Evolutionary conservation across 345 rosid species (phyloP).

Genomic region (Citrus trifoliata): DNA sequence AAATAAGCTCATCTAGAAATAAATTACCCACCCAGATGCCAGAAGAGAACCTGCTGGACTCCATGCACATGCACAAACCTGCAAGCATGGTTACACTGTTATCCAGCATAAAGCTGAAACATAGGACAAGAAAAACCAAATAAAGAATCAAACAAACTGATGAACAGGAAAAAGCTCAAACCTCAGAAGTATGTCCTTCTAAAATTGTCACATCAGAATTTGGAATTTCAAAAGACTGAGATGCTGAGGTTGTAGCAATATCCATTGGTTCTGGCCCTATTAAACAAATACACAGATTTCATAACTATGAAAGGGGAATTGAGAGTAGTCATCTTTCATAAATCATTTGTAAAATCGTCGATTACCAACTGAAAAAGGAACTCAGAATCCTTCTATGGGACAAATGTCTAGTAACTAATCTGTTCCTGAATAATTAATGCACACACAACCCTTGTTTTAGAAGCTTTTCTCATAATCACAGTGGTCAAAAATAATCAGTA

Average conservation of each 20-base stretch:
- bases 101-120: background rate
- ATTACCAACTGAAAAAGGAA: background rate
- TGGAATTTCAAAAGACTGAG: conserved; percentile 70
- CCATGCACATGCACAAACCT: conserved; percentile 99
- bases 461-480: background rate
- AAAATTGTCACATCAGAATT: conserved; percentile 83
- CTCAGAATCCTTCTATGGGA: background rate
- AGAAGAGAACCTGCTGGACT: conserved; percentile 97
- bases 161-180: conserved; percentile 25
- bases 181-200: conserved; percentile 99
- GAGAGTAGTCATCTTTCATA: background rate
- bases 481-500: background rate
- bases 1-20: conserved; percentile 2
- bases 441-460: background rate
- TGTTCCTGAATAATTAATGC: background rate
- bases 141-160: background rate
- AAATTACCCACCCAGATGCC: conserved; percentile 88
- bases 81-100: conserved; percentile 4
- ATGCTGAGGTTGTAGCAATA: conserved; percentile 41
- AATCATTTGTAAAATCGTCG: background rate
- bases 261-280: conserved; percentile 85
- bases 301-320: background rate
- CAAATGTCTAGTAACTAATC: background rate
- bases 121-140: background rate
- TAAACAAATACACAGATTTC: background rate